These are phyloP conservation scores for Biscogniauxia marginata DNA, from an alignment of 2,329 filamentous ascomycete genomes.

Conservation along the genomic window DNA sequence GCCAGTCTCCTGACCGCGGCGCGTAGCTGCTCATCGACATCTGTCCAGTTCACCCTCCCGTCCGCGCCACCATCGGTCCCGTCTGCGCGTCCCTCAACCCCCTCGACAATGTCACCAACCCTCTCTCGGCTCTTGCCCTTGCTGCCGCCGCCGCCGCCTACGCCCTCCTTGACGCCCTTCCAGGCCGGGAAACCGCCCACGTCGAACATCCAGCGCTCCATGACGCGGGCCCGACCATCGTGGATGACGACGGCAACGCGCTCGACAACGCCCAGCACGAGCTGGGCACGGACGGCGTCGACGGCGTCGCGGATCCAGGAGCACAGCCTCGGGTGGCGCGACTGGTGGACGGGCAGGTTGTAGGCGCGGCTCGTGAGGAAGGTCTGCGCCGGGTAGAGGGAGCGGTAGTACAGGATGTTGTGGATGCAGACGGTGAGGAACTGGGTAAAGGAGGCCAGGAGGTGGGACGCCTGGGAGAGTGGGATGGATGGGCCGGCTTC, in stretches of 20 bases:
- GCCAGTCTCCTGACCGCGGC: slow-evolving; percentile 64
- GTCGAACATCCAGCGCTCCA: slow-evolving; percentile 64
- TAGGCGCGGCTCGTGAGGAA: slow-evolving; percentile 80
- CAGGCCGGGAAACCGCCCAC: slow-evolving; percentile 50
- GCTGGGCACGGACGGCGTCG: slow-evolving; percentile 66
- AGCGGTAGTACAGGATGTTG: slow-evolving; percentile 79
- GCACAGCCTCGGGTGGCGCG: slow-evolving; percentile 81
- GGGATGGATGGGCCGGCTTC: slow-evolving; percentile 30
- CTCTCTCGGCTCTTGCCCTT: slow-evolving; percentile 16
- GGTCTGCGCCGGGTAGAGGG: slow-evolving; percentile 72
- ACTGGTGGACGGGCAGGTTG: slow-evolving; percentile 82
- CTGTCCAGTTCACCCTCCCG: slow-evolving; percentile 47
- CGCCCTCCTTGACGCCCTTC: slow-evolving; percentile 37
- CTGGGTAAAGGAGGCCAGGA: slow-evolving; percentile 69
- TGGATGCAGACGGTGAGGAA: slow-evolving; percentile 84
- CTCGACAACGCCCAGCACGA: slow-evolving; percentile 55
- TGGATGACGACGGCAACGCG: slow-evolving; percentile 50
- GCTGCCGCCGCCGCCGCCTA: too few species aligned
- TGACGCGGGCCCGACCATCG: slow-evolving; percentile 38
- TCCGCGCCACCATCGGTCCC: neutral
- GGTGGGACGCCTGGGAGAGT: slow-evolving; percentile 46
- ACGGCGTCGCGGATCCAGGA: slow-evolving; percentile 82
- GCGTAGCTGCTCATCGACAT: slow-evolving; percentile 72
- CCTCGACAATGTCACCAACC: slow-evolving; percentile 4
- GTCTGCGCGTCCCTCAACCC: neutral